A percentile compares a stretch with the other conserved stretches of the same genome.
phyloP scores from a whole-genome alignment of 108 stramenopile species.

The Halocafeteria seosinensis region DNA sequence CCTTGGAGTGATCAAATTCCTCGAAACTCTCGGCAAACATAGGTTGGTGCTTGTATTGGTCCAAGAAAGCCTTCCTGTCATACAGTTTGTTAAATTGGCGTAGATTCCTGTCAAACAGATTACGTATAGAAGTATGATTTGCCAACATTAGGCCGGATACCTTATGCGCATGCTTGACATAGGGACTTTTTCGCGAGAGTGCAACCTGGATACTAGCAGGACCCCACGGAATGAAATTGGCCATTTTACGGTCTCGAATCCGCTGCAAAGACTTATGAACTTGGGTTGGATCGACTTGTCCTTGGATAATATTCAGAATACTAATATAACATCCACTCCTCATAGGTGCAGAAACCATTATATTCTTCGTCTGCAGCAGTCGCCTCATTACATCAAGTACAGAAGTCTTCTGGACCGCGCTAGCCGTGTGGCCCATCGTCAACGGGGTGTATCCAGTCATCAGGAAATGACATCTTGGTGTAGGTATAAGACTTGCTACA shows the following conservation, averaged over 20 bases:
- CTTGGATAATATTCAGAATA: slow-evolving; percentile 95
- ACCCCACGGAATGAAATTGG: slow-evolving; percentile 94
- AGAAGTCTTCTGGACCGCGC: slow-evolving; percentile 81
- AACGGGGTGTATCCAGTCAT: slow-evolving; percentile 98
- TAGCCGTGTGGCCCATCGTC: slow-evolving; percentile 13
- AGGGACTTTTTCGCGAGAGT: slow-evolving; percentile 77
- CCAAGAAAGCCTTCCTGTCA: slow-evolving; percentile 85
- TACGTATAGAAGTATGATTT: slow-evolving; percentile 88
- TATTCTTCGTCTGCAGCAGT: slow-evolving; percentile 87
- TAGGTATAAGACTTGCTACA: slow-evolving; percentile 82
- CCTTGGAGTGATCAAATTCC: slow-evolving; percentile 83
- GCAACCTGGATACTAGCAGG: slow-evolving; percentile 95
- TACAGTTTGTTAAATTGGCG: slow-evolving; percentile 75
- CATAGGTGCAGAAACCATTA: slow-evolving; percentile 89
- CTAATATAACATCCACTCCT: slow-evolving; percentile 82
- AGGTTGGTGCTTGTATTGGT: slow-evolving; percentile 81
- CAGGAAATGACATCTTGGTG: slow-evolving; percentile 94
- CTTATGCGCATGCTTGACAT: slow-evolving; percentile 32
- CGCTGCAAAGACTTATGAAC: slow-evolving; percentile 94
- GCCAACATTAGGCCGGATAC: slow-evolving; percentile 89
- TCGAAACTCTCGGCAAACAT: slow-evolving; percentile 82
- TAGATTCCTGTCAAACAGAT: slow-evolving; percentile 70
- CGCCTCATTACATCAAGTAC: slow-evolving; percentile 97
- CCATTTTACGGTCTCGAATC: slow-evolving; percentile 74
- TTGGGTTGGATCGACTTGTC: slow-evolving; percentile 84